Base-by-base conservation (phyloP, 2,329 filamentous ascomycete species). In the Cladosporium halotolerans region DNA sequence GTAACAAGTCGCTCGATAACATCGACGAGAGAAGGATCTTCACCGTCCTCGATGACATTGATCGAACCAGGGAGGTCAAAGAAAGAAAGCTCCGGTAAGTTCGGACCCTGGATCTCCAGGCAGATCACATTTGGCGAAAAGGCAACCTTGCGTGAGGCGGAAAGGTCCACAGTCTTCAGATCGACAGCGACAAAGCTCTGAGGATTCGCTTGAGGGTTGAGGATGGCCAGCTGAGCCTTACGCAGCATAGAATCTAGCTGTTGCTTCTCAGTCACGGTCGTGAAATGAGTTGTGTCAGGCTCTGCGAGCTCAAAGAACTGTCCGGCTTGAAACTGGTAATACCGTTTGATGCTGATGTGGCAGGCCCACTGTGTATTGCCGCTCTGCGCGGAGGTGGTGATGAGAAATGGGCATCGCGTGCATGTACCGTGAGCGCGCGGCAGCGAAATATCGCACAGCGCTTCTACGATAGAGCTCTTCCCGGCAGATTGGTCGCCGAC, bases 61-160 rank as follows among this genome's bases (percentile, higher is more conserved):
- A 95, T 92, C 0, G 95, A 82, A 0, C 90, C 90, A 0, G 90
- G 90, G 0, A 96, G 76, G 56, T 96, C 90, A 56, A 88, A 92
- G 61, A 96, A 95, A 0, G 85, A 89, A 0, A 96, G 67, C 5
- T 88, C 83, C 0, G 88, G 85, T 0, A 92, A 76, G 0, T 76
- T 77, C 0, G 86, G 86, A 0, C 85, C 86, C 0, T 82, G 82
- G 23, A 96, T 89, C 49, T 89, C 81, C 0, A 96, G 73, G 0
- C 84, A 79, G 0, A 96, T 84, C 0, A 90, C 78, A 58, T 96
- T 96, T 0, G 90, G 90, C 0, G 86, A 89, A 59, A 95, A 95
- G 8, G 87, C 83, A 0, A 85, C 82, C 4, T 80, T 69, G 33
- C 7, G 53, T 8, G 36, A 9, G 43, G 4, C 31, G n/a, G 16